Evolutionary conservation across 2,329 filamentous ascomycete genomes (phyloP), one percentile per base, ranked within the genome.

Genomic region (Hymenoscyphus linearis): DNA sequence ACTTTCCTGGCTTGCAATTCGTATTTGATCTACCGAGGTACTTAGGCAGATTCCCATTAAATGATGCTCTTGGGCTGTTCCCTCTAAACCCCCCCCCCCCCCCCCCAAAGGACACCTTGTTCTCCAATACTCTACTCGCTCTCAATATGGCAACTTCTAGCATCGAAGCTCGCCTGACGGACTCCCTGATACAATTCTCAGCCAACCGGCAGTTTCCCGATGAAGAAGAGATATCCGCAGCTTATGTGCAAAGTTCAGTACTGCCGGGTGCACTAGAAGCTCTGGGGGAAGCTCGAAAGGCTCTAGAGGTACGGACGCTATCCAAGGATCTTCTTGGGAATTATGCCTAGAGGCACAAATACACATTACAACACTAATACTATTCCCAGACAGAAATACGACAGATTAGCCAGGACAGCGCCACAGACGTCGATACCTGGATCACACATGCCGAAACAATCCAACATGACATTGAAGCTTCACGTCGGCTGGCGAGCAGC

Each of bases 391-490:
- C 57, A 31, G 87, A 96, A 69, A 88, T 98, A 62, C 88, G 87
- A 66, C 75, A 79, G 25, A 84, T 95, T 64, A 96, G 93, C 74
- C 84, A 86, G 71, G 86, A 91, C 66, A 89, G 86, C 18, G 89
- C 87, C 60, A 84, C 87, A 44, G 89, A 96, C 70, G 88, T 96
- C 57, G 89, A 91, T 71, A 84, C 87, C 57, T 98, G 93, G 93
- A 90, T 96, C 60, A 78, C 81, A 57, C 91, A 95, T 74, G 91
- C 93, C 55, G 91, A 91, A 74, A 85, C 87, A 58, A 83, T 97
- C 7, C 91, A 96, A 73, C 84, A 87, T 64, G 93, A 97, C 71
- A 93, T 97, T 66, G 85, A 90, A 69, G 84, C 85, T 54, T 93
- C 91, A 26, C 88, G 91, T 69, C 82, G 84, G 16, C 86, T 92